A percentile compares a stretch with the other conserved stretches of the same genome.
Evolutionary conservation across 2,329 filamentous ascomycete genomes (phyloP).

Genomic region (Cadophora luteo-olivacea): DNA sequence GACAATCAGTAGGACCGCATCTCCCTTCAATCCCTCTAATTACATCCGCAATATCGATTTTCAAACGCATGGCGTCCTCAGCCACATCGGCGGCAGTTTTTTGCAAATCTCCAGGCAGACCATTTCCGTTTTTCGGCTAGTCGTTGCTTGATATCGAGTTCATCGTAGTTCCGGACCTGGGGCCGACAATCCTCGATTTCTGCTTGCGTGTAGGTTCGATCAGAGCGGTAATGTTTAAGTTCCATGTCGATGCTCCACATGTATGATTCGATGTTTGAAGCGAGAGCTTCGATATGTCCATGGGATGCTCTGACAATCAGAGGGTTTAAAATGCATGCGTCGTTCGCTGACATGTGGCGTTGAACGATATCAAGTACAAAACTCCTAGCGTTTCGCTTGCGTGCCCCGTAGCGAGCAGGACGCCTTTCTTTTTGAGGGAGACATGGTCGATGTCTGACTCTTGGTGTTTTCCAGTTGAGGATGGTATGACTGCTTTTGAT

Average conservation of each 20-base stretch:
- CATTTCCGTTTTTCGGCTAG: neutral
- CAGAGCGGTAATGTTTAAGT: neutral
- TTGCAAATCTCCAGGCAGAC: neutral
- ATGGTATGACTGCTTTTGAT: neutral
- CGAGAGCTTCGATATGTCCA: neutral
- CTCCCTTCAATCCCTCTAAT: neutral
- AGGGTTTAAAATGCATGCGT: neutral
- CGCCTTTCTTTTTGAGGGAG: neutral
- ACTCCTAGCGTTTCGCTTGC: neutral
- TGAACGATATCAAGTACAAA: neutral
- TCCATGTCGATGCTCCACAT: neutral
- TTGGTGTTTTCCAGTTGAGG: neutral
- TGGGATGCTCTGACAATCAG: no score
- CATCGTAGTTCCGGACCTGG: neutral
- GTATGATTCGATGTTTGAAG: neutral
- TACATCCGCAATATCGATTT: neutral
- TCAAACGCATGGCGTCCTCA: neutral
- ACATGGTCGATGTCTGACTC: neutral
- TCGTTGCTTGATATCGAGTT: neutral
- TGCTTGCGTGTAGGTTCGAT: neutral
- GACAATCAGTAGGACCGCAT: neutral
- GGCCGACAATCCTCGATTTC: neutral
- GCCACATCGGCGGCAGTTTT: neutral
- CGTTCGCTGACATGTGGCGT: no score
- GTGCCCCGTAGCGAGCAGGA: neutral